Base-by-base conservation (phyloP, 805 yeast species). In the Grigorovia humatica region DNA sequence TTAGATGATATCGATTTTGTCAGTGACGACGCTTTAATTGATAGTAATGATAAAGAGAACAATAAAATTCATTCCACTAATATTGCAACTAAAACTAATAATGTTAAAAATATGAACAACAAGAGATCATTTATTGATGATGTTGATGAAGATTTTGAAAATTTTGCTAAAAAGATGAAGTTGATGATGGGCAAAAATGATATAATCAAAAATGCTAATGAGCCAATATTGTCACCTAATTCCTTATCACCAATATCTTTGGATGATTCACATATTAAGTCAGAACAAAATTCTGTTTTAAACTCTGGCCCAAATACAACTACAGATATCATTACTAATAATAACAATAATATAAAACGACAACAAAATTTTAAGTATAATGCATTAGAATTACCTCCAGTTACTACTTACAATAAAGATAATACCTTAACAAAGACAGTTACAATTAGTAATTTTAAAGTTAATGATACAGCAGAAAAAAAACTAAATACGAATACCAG, bases 171-270 rank as follows among this genome's bases (percentile, higher is more conserved):
- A 9, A 18, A 27, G 18, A 13, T 35, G 29, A 41, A 46, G 30
- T 17, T 38, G 13, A 38, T 38, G 42, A 38, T 38, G 27, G 12
- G 42, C 27, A 13, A 45, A 32, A n/a, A 4, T 7, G 43, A 29
- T 48, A 12, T 19, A n/a, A 42, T 4, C 19, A 23, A 19, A 15
- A 32, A 48, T 18, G 44, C 23, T 19, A 9, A 47, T 17, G 52
- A 54, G 43, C 57, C 53, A 30, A 48, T 52, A 17, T 18, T 69
- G 29, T 65, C 73, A 8, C 74, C 74, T 4, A 71, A 61, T 23
- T 70, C 74, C 1, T 52, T 70, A 29, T 58, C 69, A 12, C 69
- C 74, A 9, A 55, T 61, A 7, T 63, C 69, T 7, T 43, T 13
- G 5, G 47, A 45, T 45, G 17, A 30, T 27, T 32, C 47, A 12